phyloP scores from a whole-genome alignment of 2,329 filamentous ascomycete genomes.

The Trichoderma sp. region DNA sequence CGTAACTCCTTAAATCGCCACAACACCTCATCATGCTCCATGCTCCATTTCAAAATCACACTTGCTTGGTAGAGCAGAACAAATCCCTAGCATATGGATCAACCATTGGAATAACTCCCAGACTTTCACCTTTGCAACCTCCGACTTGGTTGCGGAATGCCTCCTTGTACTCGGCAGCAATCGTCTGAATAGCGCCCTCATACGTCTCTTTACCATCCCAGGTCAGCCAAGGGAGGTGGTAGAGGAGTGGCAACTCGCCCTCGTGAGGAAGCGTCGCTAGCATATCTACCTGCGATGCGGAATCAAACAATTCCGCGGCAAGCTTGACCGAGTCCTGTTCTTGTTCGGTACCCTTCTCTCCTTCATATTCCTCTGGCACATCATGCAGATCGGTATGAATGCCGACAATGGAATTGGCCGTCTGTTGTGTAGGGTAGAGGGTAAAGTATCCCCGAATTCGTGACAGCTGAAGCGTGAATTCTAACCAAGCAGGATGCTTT shows the following conservation, averaged over 20 bases:
- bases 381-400: slow-evolving; percentile 74
- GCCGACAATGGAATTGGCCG: slow-evolving; percentile 57
- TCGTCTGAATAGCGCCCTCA: slow-evolving; percentile 39
- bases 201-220: slow-evolving; percentile 58
- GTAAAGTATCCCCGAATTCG: slow-evolving; percentile 73
- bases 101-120: slow-evolving; percentile 22
- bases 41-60: slow-evolving; percentile 20
- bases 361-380: slow-evolving; percentile 65
- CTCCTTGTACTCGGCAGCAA: slow-evolving; percentile 51
- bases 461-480: slow-evolving; percentile 73
- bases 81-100: slow-evolving; percentile 54
- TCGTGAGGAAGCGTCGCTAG: slow-evolving; percentile 47
- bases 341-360: slow-evolving; percentile 24
- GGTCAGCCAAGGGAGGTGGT: slow-evolving; percentile 56
- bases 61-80: slow-evolving; percentile 54
- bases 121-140: slow-evolving; percentile 51
- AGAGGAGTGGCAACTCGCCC: slow-evolving; percentile 43
- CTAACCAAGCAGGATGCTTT: slow-evolving; percentile 70
- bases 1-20: background rate
- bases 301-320: slow-evolving; percentile 37
- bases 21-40: background rate
- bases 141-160: slow-evolving; percentile 64
- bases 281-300: slow-evolving; percentile 43
- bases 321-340: slow-evolving; percentile 24
- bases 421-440: slow-evolving; percentile 67